These are phyloP conservation scores for Cocos nucifera DNA, from an alignment of 176 grass and related monocot genomes.

Conservation along the genomic window DNA sequence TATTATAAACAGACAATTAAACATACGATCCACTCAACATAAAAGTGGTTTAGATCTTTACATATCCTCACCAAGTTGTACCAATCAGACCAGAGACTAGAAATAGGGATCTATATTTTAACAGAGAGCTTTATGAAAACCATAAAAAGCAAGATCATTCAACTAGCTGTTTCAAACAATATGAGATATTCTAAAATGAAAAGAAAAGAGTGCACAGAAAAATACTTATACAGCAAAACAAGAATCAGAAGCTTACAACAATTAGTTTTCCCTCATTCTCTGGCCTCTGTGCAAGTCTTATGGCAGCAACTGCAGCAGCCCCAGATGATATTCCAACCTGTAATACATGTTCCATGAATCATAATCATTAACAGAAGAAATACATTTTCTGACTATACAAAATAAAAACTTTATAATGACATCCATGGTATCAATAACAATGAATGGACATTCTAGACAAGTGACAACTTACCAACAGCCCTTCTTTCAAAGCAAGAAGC, in stretches of 20 bases:
- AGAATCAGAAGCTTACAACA: slow-evolving; percentile 25
- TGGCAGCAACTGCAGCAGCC: slow-evolving; percentile 34
- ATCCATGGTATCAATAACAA: not conserved
- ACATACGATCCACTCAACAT: too few species aligned
- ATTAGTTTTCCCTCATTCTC: slow-evolving; percentile 43
- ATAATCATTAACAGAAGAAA: not conserved
- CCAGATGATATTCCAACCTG: slow-evolving; percentile 54
- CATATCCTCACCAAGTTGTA: too few species aligned
- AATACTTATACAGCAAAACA: not conserved
- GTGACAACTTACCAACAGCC: slow-evolving; percentile 30
- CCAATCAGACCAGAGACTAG: too few species aligned
- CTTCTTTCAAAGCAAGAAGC: slow-evolving; percentile 46
- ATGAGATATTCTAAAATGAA: too few species aligned
- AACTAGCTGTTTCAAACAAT: too few species aligned
- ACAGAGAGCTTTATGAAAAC: too few species aligned
- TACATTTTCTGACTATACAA: not conserved
- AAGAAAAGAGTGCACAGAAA: too few species aligned
- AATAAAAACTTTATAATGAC: not conserved
- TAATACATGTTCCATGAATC: slow-evolving; percentile 1
- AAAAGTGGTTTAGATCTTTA: too few species aligned
- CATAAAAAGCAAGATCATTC: too few species aligned
- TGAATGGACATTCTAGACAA: not conserved
- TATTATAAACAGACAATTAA: too few species aligned
- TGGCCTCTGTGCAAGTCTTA: slow-evolving; percentile 38
- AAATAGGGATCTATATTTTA: too few species aligned